These are phyloP conservation scores for Tagetes erecta DNA, from an alignment of 129 eudicot species.

Conservation along the genomic window DNA sequence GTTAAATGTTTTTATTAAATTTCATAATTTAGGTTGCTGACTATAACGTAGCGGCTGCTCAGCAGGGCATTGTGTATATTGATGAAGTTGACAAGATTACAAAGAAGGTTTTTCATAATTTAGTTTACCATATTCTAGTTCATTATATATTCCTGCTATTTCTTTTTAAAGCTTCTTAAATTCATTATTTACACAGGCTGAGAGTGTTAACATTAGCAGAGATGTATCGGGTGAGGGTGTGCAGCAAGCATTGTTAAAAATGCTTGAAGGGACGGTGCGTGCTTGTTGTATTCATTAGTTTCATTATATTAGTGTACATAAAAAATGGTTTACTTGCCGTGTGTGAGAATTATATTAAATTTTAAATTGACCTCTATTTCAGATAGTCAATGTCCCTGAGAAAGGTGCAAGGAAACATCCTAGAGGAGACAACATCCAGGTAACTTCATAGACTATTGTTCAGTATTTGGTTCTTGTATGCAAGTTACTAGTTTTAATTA, in stretches of 20 bases:
- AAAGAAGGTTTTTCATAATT: conserved; percentile 60
- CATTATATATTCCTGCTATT: not conserved
- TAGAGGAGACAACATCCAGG: conserved; percentile 99
- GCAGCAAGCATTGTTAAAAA: conserved; percentile 92
- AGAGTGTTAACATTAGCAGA: conserved; percentile 92
- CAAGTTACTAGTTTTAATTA: not conserved
- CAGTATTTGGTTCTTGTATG: not conserved
- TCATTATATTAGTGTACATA: not conserved
- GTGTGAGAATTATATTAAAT: not conserved
- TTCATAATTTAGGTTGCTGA: conserved; percentile 73
- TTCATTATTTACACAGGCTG: conserved; percentile 55
- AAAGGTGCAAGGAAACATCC: conserved; percentile 99
- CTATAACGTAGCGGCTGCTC: conserved; percentile 96
- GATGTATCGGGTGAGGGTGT: conserved; percentile 99
- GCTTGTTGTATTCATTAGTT: conserved; percentile 12
- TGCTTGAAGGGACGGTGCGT: conserved; percentile 99
- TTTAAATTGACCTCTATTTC: conserved; percentile 25
- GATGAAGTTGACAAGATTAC: conserved; percentile 99
- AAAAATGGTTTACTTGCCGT: not conserved
- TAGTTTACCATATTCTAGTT: not conserved
- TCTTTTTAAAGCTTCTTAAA: not conserved
- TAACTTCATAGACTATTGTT: conserved; percentile 19
- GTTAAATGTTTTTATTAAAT: not conserved
- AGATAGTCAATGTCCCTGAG: conserved; percentile 98
- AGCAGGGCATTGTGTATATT: conserved; percentile 95